phyloP scores from a whole-genome alignment of 768 basidiomycete species.

The Kwoniella pini region DNA sequence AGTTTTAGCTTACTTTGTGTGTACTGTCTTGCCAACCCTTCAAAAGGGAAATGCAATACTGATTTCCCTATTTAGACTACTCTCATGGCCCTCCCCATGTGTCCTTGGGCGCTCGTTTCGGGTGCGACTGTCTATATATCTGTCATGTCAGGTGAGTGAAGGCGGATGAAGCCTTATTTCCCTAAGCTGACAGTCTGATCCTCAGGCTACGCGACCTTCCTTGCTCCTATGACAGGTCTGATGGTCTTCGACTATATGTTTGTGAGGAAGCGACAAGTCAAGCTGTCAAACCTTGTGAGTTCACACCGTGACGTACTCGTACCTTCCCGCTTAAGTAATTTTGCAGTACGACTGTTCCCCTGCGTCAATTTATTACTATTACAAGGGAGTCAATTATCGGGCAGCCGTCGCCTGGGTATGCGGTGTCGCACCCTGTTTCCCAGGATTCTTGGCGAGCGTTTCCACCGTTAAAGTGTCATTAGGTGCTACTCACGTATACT shows the following conservation, averaged over 20 bases:
- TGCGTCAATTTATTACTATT: slow-evolving; percentile 27
- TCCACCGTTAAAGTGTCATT: slow-evolving; percentile 17
- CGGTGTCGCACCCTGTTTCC: slow-evolving; percentile 40
- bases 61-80: too few species aligned
- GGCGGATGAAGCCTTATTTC: not conserved
- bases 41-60: too few species aligned
- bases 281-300: slow-evolving; percentile 25
- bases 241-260: slow-evolving; percentile 41
- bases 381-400: slow-evolving; percentile 35
- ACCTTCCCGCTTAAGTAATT: not conserved
- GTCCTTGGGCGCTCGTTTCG: slow-evolving; percentile 38
- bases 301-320: not conserved
- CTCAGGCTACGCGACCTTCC: slow-evolving; percentile 34
- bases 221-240: slow-evolving; percentile 39
- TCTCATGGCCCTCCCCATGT: slow-evolving; percentile 37
- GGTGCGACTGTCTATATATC: slow-evolving; percentile 40
- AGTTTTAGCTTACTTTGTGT: slow-evolving; percentile 13
- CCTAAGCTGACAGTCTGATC: not conserved
- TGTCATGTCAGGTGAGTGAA: slow-evolving; percentile 22
- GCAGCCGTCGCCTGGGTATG: slow-evolving; percentile 35
- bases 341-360: slow-evolving; percentile 28
- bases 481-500: slow-evolving; percentile 21
- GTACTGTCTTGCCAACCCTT: not conserved
- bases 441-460: slow-evolving; percentile 36
- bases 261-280: slow-evolving; percentile 28